These are phyloP conservation scores for Hemerocallis citrina DNA, from an alignment of 106 monocot species.

Conservation along the genomic window DNA sequence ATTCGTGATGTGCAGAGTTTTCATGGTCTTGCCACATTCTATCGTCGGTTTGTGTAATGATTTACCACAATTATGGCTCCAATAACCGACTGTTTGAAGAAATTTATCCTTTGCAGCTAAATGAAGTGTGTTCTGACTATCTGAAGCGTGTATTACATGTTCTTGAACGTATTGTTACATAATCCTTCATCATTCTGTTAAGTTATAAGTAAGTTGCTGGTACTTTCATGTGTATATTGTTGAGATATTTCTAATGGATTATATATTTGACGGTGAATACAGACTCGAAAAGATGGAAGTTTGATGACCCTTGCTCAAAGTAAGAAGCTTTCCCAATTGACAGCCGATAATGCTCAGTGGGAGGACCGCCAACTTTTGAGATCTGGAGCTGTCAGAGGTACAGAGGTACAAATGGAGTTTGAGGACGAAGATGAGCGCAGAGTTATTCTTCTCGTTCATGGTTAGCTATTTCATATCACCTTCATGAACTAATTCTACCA, in stretches of 20 bases:
- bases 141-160: background rate
- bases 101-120: background rate
- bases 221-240: background rate
- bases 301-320: constrained; percentile 94
- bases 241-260: background rate
- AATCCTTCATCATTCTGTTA: background rate
- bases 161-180: background rate
- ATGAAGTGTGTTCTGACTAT: background rate
- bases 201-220: background rate
- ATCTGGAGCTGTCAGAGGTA: constrained; percentile 96
- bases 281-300: constrained; percentile 91
- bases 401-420: constrained; percentile 92
- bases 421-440: constrained; percentile 98
- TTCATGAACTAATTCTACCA: background rate
- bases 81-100: too few relatives aligned
- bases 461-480: constrained; percentile 21
- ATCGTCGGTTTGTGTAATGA: too few relatives aligned
- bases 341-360: constrained; percentile 99
- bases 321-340: constrained; percentile 88
- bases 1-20: too few relatives aligned
- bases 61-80: too few relatives aligned
- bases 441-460: constrained; percentile 99
- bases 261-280: constrained; percentile 5
- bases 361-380: constrained; percentile 92
- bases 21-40: too few relatives aligned